Evolutionary conservation across 108 stramenopile species (phyloP), one percentile per base, ranked within the genome.

Genomic region (Stephanodiscus triporus): DNA sequence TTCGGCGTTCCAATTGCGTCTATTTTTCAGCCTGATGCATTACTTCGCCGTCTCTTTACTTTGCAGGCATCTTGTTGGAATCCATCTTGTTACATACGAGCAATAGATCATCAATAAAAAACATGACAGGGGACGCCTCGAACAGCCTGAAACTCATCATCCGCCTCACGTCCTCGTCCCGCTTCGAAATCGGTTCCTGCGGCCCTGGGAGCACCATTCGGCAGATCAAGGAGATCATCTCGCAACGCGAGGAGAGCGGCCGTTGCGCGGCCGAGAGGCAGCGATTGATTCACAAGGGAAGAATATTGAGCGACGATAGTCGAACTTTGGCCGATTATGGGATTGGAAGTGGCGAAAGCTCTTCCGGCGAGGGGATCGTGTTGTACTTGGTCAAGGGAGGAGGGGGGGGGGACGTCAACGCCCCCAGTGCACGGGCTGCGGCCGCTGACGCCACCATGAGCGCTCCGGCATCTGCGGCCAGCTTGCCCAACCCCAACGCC

Each of bases 201-300:
- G 64, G 48, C 57, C 71, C 80, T 19, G 29, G 47, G 57, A 66
- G 49, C 49, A 82, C 81, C 57, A 73, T 82, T 19, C 72, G 47
- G 9, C 81, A 82, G 16, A n/a, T 82, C 59, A 82, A 82, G 64
- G 72, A 67, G 1, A 54, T 82, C 66, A 82, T 82, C 26, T 63
- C 81, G 26, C 56, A 77, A 37, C 59, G 64, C 29, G 58, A 60
- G 23, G 77, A 82, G 47, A 78, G 77, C 53, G 81, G 68, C n/a
- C 36, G 54, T 26, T 71, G 75, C 16, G 67, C 93, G n/a, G 78
- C 88, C 9, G 70, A 56, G 14, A 76, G 91, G 11, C 97, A 97
- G 78, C 85, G 96, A 47, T 80, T 98, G 57, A 93, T 98, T 51
- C 94, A 88, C 88, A 97, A 96, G 82, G 98, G 98, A 50, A 81